These are phyloP conservation scores for Magnusiomyces paraingens DNA, from an alignment of 1,139 yeast species.

Conservation along the genomic window DNA sequence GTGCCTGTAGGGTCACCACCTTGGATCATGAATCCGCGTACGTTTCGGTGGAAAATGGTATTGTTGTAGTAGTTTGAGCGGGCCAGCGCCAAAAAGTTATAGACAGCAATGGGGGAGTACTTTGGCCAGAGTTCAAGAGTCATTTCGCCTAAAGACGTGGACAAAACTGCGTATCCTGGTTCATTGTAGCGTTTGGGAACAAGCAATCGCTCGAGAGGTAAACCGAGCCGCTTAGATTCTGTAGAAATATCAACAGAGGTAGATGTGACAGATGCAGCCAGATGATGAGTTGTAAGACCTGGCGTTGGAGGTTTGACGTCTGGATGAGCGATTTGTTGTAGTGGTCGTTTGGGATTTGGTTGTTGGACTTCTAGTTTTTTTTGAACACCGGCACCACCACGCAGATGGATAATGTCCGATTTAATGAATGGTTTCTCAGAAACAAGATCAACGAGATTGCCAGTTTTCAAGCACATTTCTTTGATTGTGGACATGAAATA, in stretches of 20 bases:
- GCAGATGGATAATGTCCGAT: conserved; percentile 27
- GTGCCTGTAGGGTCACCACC: conserved; percentile 48
- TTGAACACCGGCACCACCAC: conserved; percentile 27
- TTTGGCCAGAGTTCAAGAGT: conserved; percentile 36
- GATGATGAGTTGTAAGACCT: conserved; percentile 28
- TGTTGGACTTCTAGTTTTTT: conserved; percentile 10
- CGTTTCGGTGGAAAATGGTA: conserved; percentile 42
- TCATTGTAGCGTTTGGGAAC: conserved; percentile 28
- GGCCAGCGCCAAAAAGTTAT: conserved; percentile 40
- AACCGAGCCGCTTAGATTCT: conserved; percentile 20
- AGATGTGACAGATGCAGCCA: conserved; percentile 34
- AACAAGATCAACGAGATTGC: conserved; percentile 31
- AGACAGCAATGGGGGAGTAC: conserved; percentile 41
- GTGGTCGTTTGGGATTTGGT: conserved; percentile 8
- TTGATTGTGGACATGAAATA: conserved; percentile 31
- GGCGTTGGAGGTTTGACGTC: not conserved
- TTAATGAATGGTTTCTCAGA: conserved; percentile 29
- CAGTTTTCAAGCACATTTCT: conserved; percentile 30
- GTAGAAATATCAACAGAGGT: conserved; percentile 31
- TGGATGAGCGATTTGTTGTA: not conserved
- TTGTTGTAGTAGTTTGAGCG: conserved; percentile 38
- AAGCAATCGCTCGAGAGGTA: conserved; percentile 26
- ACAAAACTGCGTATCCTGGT: conserved; percentile 33
- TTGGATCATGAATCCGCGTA: conserved; percentile 46
- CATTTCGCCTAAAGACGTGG: conserved; percentile 39